Evolutionary conservation across 2,329 filamentous ascomycete genomes (phyloP), one percentile per base, ranked within the genome.

Genomic region (Paracamarosporium sp.): DNA sequence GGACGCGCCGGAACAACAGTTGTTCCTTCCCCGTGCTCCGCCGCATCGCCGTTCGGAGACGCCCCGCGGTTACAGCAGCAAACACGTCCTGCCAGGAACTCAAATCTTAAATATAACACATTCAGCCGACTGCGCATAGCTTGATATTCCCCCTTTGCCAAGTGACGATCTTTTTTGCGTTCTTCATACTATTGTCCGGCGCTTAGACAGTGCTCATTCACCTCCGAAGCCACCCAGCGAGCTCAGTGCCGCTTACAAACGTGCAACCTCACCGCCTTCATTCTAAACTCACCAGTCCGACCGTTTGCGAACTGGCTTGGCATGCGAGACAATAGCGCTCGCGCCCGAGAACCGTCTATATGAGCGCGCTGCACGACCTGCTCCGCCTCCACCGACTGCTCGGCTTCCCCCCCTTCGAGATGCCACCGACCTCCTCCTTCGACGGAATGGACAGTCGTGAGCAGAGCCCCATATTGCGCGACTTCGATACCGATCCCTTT

Each of bases 391-490:
- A 36, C 36, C 35, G 36, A 15, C 35, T 31, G 4, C 36, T 51
- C 48, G 48, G 48, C 8, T 41, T 51, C 40, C 54, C 41, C n/a
- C 44, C 66, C 36, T 54, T 69, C 61, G 64, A 69, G 33, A 66
- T 71, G 64, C 61, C 62, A 20, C 61, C n/a, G n/a, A n/a, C 55
- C 11, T 56, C 31, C 12, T 38, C 36, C 30, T 33, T n/a, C 35
- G 24, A 17, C 38, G 52, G 51, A 58, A 60, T 60, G 1, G 62
- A 63, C 50, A 73, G 70, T 50, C 63, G 61, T 33, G 67, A 66
- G 22, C 58, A 59, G 50, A 72, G 68, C 57, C 70, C 72, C 36
- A 46, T 54, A 33, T 52, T 63, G 41, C 57, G 65, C 53, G 66
- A 67, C 30, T 57, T 65, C 53, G 66, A 67, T 27, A 59, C 61